Percentiles rank a stretch among this genome's conserved stretches.
phyloP scores from a whole-genome alignment of 208 protist genomes.

The Trypanosomatidae sp. region DNA sequence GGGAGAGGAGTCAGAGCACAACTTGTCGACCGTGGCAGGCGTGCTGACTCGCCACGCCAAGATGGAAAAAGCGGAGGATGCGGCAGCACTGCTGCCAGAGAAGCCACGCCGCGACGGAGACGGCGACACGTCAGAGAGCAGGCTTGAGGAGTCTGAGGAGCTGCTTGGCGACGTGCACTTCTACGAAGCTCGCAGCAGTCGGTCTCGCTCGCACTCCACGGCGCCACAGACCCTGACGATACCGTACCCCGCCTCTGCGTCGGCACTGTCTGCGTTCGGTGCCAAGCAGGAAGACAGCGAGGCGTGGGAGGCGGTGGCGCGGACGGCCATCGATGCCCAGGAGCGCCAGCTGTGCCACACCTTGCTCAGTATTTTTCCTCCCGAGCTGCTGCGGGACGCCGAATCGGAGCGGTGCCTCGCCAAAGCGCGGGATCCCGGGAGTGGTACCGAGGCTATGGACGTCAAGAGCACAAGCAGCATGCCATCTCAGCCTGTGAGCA shows the following conservation, averaged over 20 bases:
- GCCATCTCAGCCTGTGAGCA: neutral
- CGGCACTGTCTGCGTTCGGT: neutral
- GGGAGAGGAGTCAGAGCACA: neutral
- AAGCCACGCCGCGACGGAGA: neutral
- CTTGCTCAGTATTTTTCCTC: slow-evolving; percentile 30
- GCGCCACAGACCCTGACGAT: neutral
- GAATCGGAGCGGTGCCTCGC: neutral
- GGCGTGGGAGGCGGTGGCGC: slow-evolving; percentile 5
- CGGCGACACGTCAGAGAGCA: neutral
- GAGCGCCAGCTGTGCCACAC: slow-evolving; percentile 30
- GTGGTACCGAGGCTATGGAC: neutral
- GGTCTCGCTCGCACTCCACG: slow-evolving; percentile 7
- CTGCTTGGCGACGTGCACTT: neutral
- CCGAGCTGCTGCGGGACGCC: slow-evolving; percentile 3
- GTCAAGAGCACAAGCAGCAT: neutral
- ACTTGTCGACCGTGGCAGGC: neutral
- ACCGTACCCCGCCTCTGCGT: neutral
- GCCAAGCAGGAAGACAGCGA: slow-evolving; percentile 5
- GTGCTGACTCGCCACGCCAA: slow-evolving; percentile 14
- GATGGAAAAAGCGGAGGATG: neutral
- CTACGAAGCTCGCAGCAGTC: neutral
- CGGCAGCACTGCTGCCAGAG: neutral
- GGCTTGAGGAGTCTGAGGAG: neutral
- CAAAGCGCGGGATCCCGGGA: neutral
- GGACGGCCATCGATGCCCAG: slow-evolving; percentile 15